Percentiles rank a stretch among this genome's conserved stretches.
Conservation (phyloP, 2,329 filamentous ascomycete genomes). For the Botrytis cinerea region DNA sequence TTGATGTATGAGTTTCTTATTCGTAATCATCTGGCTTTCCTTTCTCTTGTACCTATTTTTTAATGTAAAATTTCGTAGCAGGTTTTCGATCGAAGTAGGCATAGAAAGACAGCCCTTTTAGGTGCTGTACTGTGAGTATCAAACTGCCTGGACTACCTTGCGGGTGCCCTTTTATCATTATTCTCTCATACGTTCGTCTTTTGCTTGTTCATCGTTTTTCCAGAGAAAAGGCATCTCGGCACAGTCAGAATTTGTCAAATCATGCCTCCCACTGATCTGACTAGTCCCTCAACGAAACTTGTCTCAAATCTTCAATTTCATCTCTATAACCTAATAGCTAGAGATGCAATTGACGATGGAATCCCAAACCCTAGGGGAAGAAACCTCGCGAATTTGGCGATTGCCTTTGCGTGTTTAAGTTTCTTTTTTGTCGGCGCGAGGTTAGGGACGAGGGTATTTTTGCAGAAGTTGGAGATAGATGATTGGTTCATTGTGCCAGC, state of each 20-base stretch:
- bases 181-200: background rate
- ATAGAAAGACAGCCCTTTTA: background rate
- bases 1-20: too few species aligned
- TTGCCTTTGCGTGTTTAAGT: background rate
- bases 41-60: background rate
- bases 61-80: background rate
- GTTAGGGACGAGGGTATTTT: background rate
- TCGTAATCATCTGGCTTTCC: too few species aligned
- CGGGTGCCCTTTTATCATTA: background rate
- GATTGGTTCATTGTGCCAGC: background rate
- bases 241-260: background rate
- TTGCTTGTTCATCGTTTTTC: background rate
- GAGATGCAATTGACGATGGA: background rate
- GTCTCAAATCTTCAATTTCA: background rate
- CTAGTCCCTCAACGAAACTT: background rate
- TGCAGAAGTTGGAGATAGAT: background rate
- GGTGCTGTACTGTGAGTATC: background rate
- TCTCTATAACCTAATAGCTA: background rate
- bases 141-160: background rate
- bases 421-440: background rate
- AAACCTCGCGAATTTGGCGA: background rate
- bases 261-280: background rate
- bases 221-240: background rate
- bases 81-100: background rate
- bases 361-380: background rate